Evolutionary conservation across 345 rosid genomes (phyloP).

Genomic region (Chamaenerion angustifolium): DNA sequence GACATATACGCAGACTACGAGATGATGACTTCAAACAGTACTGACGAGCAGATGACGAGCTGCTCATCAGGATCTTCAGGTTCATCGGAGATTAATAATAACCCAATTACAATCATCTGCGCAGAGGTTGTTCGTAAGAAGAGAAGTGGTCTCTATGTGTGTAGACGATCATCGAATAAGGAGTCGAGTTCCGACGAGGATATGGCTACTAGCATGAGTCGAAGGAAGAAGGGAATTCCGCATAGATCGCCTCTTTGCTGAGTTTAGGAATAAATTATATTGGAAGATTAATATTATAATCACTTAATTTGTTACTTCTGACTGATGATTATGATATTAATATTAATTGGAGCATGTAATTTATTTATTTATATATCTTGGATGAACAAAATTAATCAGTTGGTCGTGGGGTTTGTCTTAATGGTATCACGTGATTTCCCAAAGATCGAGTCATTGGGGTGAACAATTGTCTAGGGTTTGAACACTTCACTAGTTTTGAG

Average conservation of each 20-base stretch:
- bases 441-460: constrained; percentile 33
- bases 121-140: constrained; percentile 35
- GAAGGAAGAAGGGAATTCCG: constrained; percentile 86
- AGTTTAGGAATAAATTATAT: constrained; percentile 4
- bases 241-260: constrained; percentile 86
- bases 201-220: constrained; percentile 43
- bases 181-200: constrained; percentile 43
- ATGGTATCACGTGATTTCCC: constrained; percentile 83
- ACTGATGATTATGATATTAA: constrained; percentile 6
- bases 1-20: constrained; percentile 58
- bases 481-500: background rate
- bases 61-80: constrained; percentile 61
- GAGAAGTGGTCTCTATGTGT: constrained; percentile 42
- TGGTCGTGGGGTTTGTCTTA: constrained; percentile 62
- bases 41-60: constrained; percentile 68
- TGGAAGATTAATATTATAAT: no score
- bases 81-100: constrained; percentile 6
- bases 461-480: constrained; percentile 16
- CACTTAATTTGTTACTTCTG: constrained; percentile 13
- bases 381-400: constrained; percentile 28
- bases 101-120: constrained; percentile 3
- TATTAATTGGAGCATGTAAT: no score
- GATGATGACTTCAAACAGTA: constrained; percentile 38
- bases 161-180: constrained; percentile 41
- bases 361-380: background rate